phyloP scores from a whole-genome alignment of 306 rosid genomes.

The Prunus padus region DNA sequence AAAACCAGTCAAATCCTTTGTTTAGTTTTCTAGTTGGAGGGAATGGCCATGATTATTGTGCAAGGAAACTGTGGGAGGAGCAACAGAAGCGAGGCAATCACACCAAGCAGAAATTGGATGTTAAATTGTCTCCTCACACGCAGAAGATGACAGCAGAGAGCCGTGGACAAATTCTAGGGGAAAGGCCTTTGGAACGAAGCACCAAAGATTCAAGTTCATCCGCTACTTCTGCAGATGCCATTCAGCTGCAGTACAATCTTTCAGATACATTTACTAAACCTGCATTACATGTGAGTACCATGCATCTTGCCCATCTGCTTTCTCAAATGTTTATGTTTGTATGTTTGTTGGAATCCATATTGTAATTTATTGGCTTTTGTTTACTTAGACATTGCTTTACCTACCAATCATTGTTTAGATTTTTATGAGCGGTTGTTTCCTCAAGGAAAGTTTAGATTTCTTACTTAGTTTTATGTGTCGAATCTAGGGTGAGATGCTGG shows the following conservation, averaged over 20 bases:
- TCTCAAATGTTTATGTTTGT: not conserved
- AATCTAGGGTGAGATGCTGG: constrained; percentile 50
- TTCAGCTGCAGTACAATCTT: constrained; percentile 82
- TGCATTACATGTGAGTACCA: constrained; percentile 63
- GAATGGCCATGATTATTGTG: constrained; percentile 81
- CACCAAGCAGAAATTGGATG: constrained; percentile 51
- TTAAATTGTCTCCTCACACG: constrained; percentile 43
- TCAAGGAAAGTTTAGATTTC: not conserved
- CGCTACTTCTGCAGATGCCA: constrained; percentile 41
- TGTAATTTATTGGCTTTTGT: constrained; percentile 11
- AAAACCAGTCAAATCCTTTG: constrained; percentile 75
- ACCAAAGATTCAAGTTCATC: constrained; percentile 52
- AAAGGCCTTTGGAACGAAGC: constrained; percentile 77
- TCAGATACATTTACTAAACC: constrained; percentile 80
- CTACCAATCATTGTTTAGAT: not conserved
- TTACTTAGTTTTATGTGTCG: constrained; percentile 1
- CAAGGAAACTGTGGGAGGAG: constrained; percentile 95
- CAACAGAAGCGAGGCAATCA: constrained; percentile 57
- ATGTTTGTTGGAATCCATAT: not conserved
- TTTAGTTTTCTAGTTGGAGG: constrained; percentile 90
- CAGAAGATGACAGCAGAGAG: constrained; percentile 79
- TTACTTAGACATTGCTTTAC: not conserved
- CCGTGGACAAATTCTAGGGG: constrained; percentile 84
- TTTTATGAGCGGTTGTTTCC: not conserved
- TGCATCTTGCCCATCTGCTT: not conserved